Conservation (phyloP, 495 filamentous ascomycete species). For the Penicillium paxilli region DNA sequence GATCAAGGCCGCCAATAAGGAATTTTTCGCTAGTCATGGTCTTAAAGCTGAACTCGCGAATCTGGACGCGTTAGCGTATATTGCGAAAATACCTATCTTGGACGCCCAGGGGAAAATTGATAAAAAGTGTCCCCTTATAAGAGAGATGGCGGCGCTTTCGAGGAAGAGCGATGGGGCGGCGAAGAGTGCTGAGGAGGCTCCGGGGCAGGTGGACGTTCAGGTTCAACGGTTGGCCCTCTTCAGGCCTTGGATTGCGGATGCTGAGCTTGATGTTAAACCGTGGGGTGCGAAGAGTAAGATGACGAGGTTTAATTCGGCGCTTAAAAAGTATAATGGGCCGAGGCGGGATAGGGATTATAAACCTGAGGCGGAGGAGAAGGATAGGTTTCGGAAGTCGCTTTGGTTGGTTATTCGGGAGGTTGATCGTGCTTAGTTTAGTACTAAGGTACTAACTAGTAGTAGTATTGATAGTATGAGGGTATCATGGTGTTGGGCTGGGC, state of each 20-base stretch:
- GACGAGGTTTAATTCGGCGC: slow-evolving; percentile 25
- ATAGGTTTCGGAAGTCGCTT: not conserved
- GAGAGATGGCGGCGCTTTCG: not conserved
- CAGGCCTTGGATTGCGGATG: slow-evolving; percentile 30
- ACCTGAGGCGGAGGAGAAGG: not conserved
- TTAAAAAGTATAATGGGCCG: slow-evolving; percentile 20
- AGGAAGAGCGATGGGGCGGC: no score
- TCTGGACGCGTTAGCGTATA: slow-evolving; percentile 27
- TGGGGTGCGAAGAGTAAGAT: slow-evolving; percentile 26
- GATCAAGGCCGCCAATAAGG: slow-evolving; percentile 26
- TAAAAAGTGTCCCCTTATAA: slow-evolving; percentile 11
- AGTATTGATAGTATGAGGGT: no score
- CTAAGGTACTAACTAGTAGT: no score
- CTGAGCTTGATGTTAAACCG: slow-evolving; percentile 25
- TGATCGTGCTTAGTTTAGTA: no score
- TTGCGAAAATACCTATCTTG: slow-evolving; percentile 25
- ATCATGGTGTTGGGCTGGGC: no score
- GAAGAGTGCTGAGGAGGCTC: no score
- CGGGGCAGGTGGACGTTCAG: slow-evolving; percentile 18
- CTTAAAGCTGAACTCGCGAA: slow-evolving; percentile 26
- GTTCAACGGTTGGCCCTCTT: slow-evolving; percentile 13
- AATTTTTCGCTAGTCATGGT: slow-evolving; percentile 27
- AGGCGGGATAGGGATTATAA: not conserved
- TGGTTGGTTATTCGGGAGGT: slow-evolving; percentile 2
- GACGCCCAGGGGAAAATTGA: slow-evolving; percentile 26